A percentile compares a stretch with the other conserved stretches of the same genome.
phyloP scores from a whole-genome alignment of 2,329 filamentous ascomycete species.

The Chalaropsis thielavioides region DNA sequence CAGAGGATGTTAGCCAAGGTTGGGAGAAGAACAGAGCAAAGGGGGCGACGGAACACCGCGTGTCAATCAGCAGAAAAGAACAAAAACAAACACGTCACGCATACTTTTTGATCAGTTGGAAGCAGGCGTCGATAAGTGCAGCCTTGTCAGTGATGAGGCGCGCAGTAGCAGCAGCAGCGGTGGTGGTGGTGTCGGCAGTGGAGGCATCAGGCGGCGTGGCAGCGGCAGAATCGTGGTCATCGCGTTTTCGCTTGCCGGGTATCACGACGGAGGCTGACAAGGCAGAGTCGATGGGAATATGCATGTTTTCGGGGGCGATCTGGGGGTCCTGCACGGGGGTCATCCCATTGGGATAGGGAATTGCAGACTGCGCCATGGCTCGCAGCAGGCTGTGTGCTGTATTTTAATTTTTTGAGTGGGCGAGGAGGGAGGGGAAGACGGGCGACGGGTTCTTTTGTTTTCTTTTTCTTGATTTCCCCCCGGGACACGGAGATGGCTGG shows the following conservation, averaged over 20 bases:
- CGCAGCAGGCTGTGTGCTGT: neutral
- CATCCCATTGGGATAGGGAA: conserved; percentile 29
- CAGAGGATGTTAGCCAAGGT: neutral
- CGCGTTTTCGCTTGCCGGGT: conserved; percentile 45
- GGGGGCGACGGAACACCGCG: neutral
- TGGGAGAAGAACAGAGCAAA: neutral
- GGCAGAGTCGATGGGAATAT: conserved; percentile 16
- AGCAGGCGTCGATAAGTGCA: conserved; percentile 28
- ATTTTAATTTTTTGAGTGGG: neutral
- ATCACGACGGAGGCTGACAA: conserved; percentile 20
- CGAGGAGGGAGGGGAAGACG: neutral
- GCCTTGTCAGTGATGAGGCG: conserved; percentile 21
- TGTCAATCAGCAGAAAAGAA: neutral
- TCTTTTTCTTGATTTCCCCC: too few species aligned
- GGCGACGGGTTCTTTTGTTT: too few species aligned
- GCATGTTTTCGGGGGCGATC: neutral
- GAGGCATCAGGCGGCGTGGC: conserved; percentile 17
- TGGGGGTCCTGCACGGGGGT: conserved; percentile 16
- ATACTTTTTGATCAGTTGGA: conserved; percentile 29
- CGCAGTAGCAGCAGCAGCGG: conserved; percentile 18
- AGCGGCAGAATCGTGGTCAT: conserved; percentile 24
- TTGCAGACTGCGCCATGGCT: conserved; percentile 31
- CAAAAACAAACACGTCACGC: conserved; percentile 16
- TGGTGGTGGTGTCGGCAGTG: conserved; percentile 25
- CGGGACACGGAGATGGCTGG: too few species aligned